These are phyloP conservation scores for Solanum pennellii DNA, from an alignment of 257 asterid species.

Conservation along the genomic window DNA sequence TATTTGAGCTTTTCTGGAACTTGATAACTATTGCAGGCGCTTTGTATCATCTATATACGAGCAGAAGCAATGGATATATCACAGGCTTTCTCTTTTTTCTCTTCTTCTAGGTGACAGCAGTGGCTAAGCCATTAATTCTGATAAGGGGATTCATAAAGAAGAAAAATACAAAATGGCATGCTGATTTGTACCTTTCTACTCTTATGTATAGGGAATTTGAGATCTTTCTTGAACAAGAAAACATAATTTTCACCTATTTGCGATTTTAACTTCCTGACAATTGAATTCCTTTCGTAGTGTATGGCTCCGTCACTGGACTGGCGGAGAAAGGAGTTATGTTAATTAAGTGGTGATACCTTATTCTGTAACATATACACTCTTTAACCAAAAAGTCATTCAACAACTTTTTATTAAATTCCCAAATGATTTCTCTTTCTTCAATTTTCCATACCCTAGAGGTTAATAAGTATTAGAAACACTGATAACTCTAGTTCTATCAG, in stretches of 20 bases:
- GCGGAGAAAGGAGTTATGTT: neutral
- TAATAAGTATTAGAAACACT: neutral
- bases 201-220: neutral
- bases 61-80: neutral
- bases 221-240: neutral
- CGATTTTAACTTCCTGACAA: neutral
- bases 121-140: neutral
- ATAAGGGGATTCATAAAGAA: neutral
- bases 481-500: neutral
- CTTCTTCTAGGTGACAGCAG: neutral
- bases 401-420: neutral
- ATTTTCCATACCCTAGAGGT: neutral
- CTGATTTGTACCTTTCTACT: neutral
- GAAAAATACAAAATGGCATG: neutral
- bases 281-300: neutral
- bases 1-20: neutral
- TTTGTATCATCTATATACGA: neutral
- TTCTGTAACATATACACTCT: neutral
- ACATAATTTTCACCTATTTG: neutral
- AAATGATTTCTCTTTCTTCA: neutral
- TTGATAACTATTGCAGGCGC: neutral
- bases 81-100: neutral
- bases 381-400: neutral
- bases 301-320: neutral
- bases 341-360: neutral